Evolutionary conservation across 768 basidiomycete species (phyloP).

Genomic region (Amanita rubescens): DNA sequence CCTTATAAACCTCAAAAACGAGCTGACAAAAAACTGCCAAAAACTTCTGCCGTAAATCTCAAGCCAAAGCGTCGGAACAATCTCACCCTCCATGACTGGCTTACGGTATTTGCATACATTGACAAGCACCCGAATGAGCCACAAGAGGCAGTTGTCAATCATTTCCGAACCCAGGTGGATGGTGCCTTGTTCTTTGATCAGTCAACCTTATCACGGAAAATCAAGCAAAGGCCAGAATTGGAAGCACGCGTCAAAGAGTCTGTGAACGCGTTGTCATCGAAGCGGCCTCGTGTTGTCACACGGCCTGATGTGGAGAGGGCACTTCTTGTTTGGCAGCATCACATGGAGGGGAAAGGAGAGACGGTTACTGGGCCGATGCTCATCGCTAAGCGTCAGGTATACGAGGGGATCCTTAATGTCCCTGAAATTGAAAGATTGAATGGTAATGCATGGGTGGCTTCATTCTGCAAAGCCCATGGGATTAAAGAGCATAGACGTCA

Average conservation of each 20-base stretch:
- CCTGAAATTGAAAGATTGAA: no score
- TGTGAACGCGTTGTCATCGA: slow-evolving; percentile 21
- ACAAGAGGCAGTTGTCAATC: slow-evolving; percentile 13
- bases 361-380: slow-evolving; percentile 11
- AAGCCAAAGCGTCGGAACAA: slow-evolving; percentile 1
- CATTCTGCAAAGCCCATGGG: neutral
- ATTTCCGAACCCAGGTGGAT: neutral
- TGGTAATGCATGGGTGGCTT: neutral
- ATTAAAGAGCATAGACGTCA: slow-evolving; percentile 9
- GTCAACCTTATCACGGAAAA: neutral
- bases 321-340: slow-evolving; percentile 22
- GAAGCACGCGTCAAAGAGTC: neutral
- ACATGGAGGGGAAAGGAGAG: slow-evolving; percentile 20
- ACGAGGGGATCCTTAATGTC: no score
- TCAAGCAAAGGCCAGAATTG: neutral
- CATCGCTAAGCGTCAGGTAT: no score
- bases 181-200: neutral
- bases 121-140: slow-evolving; percentile 14
- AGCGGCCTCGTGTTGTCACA: slow-evolving; percentile 23
- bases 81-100: slow-evolving; percentile 19
- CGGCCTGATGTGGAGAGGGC: slow-evolving; percentile 15
- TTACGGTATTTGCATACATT: slow-evolving; percentile 15
- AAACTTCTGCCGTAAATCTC: slow-evolving; percentile 9
- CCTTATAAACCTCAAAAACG: slow-evolving; percentile 1
- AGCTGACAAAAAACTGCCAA: neutral